Base-by-base conservation (phyloP, 495 filamentous ascomycete genomes). In the Trichoderma erinaceum region DNA sequence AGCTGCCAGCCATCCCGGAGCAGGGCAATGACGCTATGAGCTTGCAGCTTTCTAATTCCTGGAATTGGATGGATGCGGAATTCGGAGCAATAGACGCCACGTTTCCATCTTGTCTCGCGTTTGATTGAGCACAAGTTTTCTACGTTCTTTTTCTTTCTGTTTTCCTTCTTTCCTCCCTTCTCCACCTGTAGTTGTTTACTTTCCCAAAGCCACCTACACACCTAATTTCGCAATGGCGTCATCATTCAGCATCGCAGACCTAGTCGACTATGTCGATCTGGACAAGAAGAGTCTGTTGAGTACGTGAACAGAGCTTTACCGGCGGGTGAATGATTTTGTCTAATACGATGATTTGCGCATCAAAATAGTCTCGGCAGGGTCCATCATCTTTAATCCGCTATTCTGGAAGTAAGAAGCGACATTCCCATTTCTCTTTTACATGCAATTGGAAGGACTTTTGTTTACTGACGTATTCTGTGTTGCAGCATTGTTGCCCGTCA, bases 321-420 rank as follows among this genome's bases (percentile, higher is more conserved):
- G 58, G 50, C 68, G 69, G 56, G n/a, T 25, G 8, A 65, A 29
- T 32, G 29, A 10, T 1, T 48, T 7, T 27, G 63, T 41, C 63
- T 44, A 65, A 41, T 23, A 73, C 70, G 44, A 48, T 48, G 18
- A 4, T 48, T 15, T 48, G n/a, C 13, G 65, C 50, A 11, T 12
- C 50, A 8, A 41, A 61, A 65, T 71, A 92, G 90, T 92, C 65
- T 87, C 90, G 21, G 87, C 82, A 66, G 80, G 76, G 64, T 79
- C 87, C 50, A 91, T 92, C 77, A 81, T 85, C 50, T 92, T 92
- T 78, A 92, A 92, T 76, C 90, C 90, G 23, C 85, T 87, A 21
- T 91, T 91, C 75, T 92, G 89, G 90, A 92, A 92, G 89, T 91
- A 82, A 72, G 87, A 23, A 48, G 23, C 66, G 64, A 41, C 25